phyloP scores from a whole-genome alignment of 2,329 filamentous ascomycete genomes.

The Fusarium musae region DNA sequence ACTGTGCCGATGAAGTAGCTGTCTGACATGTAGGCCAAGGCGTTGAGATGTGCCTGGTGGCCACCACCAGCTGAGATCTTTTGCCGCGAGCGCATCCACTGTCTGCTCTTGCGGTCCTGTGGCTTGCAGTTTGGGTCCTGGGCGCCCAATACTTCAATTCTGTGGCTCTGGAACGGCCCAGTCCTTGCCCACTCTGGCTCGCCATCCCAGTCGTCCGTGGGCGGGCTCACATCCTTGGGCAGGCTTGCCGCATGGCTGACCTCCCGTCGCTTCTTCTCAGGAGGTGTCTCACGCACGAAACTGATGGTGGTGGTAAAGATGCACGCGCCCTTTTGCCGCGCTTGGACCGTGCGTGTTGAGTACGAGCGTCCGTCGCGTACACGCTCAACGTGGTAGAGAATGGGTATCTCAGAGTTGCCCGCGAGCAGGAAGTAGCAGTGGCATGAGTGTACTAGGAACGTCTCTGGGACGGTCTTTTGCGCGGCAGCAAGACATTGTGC shows the following conservation, averaged over 20 bases:
- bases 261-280: conserved; percentile 62
- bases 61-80: conserved; percentile 78
- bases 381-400: conserved; percentile 94
- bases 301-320: conserved; percentile 97
- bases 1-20: conserved; percentile 94
- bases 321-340: conserved; percentile 83
- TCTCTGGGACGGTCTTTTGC: conserved; percentile 82
- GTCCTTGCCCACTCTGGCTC: conserved; percentile 63
- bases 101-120: conserved; percentile 73
- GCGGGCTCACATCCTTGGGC: conserved; percentile 57
- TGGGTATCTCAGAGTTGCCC: conserved; percentile 83
- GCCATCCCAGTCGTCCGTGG: conserved; percentile 53
- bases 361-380: conserved; percentile 92
- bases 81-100: conserved; percentile 81
- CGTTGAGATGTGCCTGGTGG: conserved; percentile 82
- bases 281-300: conserved; percentile 77
- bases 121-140: conserved; percentile 60
- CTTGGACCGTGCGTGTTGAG: conserved; percentile 94
- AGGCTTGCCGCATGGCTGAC: conserved; percentile 74
- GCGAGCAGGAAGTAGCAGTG: conserved; percentile 99
- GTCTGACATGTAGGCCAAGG: conserved; percentile 93
- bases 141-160: conserved; percentile 53
- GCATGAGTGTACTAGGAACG: conserved; percentile 93
- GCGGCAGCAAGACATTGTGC: conserved; percentile 90
- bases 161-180: conserved; percentile 60